Evolutionary conservation across 2,329 filamentous ascomycete genomes (phyloP).

Genomic region (Pseudonectria buxi): DNA sequence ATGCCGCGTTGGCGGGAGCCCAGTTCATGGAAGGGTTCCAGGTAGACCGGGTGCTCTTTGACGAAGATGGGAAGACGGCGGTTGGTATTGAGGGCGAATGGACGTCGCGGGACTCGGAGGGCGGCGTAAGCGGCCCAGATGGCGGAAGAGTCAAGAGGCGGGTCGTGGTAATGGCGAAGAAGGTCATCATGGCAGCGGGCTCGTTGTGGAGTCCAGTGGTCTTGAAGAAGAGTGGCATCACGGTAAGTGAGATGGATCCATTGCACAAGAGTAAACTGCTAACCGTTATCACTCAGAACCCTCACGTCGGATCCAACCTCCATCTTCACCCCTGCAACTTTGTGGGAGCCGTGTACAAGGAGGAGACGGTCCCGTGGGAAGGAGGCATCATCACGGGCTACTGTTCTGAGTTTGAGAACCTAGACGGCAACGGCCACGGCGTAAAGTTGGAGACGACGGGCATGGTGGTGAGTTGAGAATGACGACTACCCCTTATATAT

Average conservation of each 20-base stretch:
- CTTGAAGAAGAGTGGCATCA: constrained; percentile 69
- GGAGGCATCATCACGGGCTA: constrained; percentile 73
- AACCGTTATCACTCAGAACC: constrained; percentile 45
- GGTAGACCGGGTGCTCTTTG: constrained; percentile 65
- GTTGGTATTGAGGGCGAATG: constrained; percentile 68
- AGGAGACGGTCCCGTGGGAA: constrained; percentile 66
- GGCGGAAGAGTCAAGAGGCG: constrained; percentile 47
- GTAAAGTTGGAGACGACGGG: constrained; percentile 70
- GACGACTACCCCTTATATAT: not conserved
- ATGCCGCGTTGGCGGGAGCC: constrained; percentile 70
- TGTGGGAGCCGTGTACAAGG: constrained; percentile 56
- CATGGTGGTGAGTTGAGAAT: constrained; percentile 51
- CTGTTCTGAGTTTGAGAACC: constrained; percentile 70
- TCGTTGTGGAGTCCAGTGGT: constrained; percentile 71
- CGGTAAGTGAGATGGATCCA: constrained; percentile 34
- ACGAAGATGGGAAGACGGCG: constrained; percentile 49
- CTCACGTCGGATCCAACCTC: constrained; percentile 74
- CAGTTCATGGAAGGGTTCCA: constrained; percentile 78
- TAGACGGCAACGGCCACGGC: constrained; percentile 75
- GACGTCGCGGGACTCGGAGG: constrained; percentile 61
- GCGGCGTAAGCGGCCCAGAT: constrained; percentile 45
- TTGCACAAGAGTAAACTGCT: constrained; percentile 9
- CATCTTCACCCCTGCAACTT: constrained; percentile 69
- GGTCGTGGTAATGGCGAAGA: constrained; percentile 69
- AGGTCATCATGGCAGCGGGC: constrained; percentile 72